Percentiles rank a stretch among this genome's conserved stretches.
These are phyloP conservation scores for Podospora didyma DNA, from an alignment of 495 filamentous ascomycete genomes.

Conservation along the genomic window DNA sequence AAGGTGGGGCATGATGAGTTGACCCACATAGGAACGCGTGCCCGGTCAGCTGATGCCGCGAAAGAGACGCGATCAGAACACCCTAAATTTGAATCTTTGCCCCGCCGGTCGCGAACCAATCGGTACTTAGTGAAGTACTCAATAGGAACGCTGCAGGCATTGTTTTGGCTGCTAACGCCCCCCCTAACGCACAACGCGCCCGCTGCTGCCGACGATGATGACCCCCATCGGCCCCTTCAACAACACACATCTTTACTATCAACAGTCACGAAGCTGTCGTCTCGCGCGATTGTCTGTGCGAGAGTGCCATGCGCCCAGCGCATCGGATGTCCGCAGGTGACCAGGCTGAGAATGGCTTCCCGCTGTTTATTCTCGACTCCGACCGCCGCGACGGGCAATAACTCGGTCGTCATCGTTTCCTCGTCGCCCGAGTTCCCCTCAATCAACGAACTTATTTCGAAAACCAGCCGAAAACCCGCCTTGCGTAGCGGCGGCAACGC, in stretches of 20 bases:
- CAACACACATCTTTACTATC: no score
- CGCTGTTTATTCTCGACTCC: slow-evolving; percentile 35
- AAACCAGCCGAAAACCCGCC: slow-evolving; percentile 22
- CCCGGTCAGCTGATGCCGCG: slow-evolving; percentile 25
- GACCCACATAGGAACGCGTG: slow-evolving; percentile 6
- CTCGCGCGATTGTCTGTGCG: background rate
- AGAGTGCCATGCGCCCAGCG: slow-evolving; percentile 38
- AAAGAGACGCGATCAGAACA: slow-evolving; percentile 2
- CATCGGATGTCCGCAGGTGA: slow-evolving; percentile 17
- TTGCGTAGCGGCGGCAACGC: slow-evolving; percentile 31
- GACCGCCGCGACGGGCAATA: slow-evolving; percentile 16
- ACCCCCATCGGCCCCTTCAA: no score
- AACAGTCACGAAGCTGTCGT: background rate
- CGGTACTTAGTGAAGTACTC: background rate
- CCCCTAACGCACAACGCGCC: no score
- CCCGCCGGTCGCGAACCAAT: background rate
- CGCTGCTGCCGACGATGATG: background rate
- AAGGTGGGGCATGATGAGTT: background rate
- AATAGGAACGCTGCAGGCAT: no score
- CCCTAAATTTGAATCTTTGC: background rate
- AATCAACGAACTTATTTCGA: slow-evolving; percentile 35
- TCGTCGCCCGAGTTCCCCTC: slow-evolving; percentile 47
- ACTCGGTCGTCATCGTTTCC: slow-evolving; percentile 32
- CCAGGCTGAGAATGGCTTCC: slow-evolving; percentile 31
- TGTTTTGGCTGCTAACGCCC: slow-evolving; percentile 6